Conservation (phyloP, 345 rosid genomes). For the Euphorbia lathyris region DNA sequence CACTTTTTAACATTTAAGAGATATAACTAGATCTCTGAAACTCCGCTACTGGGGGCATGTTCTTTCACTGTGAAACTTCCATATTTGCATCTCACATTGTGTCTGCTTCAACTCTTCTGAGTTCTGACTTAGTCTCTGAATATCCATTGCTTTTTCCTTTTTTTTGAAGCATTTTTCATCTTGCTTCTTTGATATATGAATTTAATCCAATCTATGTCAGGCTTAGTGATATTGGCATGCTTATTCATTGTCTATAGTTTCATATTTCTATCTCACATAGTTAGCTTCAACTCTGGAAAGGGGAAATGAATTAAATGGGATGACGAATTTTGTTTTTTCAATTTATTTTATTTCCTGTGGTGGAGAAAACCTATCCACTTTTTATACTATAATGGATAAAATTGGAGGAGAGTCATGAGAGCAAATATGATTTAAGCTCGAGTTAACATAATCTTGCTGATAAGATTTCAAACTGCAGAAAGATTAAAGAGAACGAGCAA, state of each 20-base stretch:
- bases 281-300: not conserved
- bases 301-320: too few relatives aligned
- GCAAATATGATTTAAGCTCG: not conserved
- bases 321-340: too few relatives aligned
- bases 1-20: not conserved
- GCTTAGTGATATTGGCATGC: constrained; percentile 6
- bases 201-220: not conserved
- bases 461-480: not conserved
- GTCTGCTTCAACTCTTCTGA: too few relatives aligned
- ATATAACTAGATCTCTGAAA: not conserved
- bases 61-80: too few relatives aligned
- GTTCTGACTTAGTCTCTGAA: too few relatives aligned
- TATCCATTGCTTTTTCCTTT: too few relatives aligned
- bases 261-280: not conserved
- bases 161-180: too few relatives aligned
- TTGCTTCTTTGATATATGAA: too few relatives aligned
- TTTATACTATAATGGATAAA: not conserved
- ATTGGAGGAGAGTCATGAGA: not conserved
- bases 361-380: not conserved
- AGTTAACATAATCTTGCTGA: not conserved
- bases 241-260: not conserved
- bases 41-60: not conserved
- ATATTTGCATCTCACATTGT: too few relatives aligned
- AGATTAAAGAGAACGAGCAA: not conserved
- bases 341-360: not conserved